Base-by-base conservation (phyloP, 352 stramenopile species). In the Phytophthora europaea region DNA sequence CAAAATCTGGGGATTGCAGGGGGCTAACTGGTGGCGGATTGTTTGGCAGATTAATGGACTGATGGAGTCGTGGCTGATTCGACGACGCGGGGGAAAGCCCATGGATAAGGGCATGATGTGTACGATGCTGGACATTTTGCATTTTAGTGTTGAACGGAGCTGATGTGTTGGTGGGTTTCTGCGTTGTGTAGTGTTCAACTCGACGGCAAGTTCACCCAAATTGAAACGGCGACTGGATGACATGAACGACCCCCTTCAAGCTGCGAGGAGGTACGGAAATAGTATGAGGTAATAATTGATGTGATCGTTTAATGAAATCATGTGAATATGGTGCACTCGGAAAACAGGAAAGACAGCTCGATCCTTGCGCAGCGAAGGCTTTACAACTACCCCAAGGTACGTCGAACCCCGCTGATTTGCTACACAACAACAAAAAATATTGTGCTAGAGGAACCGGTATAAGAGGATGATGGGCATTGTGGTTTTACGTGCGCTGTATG, bases 51-150 rank as follows among this genome's bases (percentile, higher is more conserved):
- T 95, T 72, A 95, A 95, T 62, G 88, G 88, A 6, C 66, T 95
- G 48, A 95, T 95, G 88, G 88, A 95, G 73, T 88, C 85, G 69
- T 95, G 88, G 88, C 72, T 95, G 28, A 93, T 95, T 53, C 85
- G 85, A 48, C 82, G 88, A n/a, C 86, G 88, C 6, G 88, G 88
- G 45, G 88, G 88, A 13, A 95, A 95, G 48, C 85, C 88, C 18
- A 90, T 95, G 75, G 88, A 95, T 62, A 94, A 91, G 67, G 84
- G 73, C 48, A 85, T 82, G 65, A 80, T 92, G 71, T 70, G 85
- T 86, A 80, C 58, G 80, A 67, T 48, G 4, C 7, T 31, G 13
- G 26, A 58, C 0, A 2, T 12, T 53, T 43, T 61, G 23, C 9
- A 20, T 48, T 54, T 20, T 15, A 22, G 2, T 22, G 18, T 33